Evolutionary conservation across 2,329 filamentous ascomycete genomes (phyloP).

Genomic region (Graphium sp.): DNA sequence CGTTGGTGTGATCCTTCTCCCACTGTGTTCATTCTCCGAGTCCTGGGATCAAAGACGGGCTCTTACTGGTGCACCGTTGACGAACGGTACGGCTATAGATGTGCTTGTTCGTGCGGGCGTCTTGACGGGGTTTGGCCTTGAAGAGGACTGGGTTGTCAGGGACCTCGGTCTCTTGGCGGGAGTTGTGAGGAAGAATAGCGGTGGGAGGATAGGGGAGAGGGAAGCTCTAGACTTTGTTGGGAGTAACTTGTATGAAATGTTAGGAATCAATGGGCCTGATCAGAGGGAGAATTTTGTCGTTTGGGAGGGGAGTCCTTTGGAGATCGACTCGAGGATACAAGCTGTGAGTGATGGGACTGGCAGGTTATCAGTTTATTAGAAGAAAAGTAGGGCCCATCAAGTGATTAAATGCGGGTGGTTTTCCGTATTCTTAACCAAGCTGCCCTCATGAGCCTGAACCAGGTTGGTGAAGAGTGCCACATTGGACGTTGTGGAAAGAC

Average conservation of each 20-base stretch:
- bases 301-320: constrained; percentile 46
- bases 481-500: too few relatives aligned
- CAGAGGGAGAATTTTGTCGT: constrained; percentile 36
- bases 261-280: constrained; percentile 25
- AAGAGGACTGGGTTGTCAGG: constrained; percentile 45
- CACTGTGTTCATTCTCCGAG: constrained; percentile 34
- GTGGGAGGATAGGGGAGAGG: constrained; percentile 31
- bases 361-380: constrained; percentile 4
- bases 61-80: constrained; percentile 46
- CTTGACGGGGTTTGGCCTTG: constrained; percentile 35
- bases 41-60: constrained; percentile 46
- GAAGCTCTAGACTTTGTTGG: constrained; percentile 40
- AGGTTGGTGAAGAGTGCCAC: too few relatives aligned
- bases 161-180: constrained; percentile 44
- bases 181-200: constrained; percentile 35
- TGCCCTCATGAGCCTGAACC: too few relatives aligned
- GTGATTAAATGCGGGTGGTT: too few relatives aligned
- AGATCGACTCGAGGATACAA: constrained; percentile 37
- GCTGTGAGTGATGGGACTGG: constrained; percentile 22
- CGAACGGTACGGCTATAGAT: constrained; percentile 46
- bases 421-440: too few relatives aligned
- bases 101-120: constrained; percentile 41
- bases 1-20: constrained; percentile 43
- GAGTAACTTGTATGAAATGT: constrained; percentile 36
- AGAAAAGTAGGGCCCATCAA: too few relatives aligned